A percentile compares a stretch with the other conserved stretches of the same genome.
phyloP scores from a whole-genome alignment of 768 basidiomycete species.

The Naganishia vaughanmartiniae region DNA sequence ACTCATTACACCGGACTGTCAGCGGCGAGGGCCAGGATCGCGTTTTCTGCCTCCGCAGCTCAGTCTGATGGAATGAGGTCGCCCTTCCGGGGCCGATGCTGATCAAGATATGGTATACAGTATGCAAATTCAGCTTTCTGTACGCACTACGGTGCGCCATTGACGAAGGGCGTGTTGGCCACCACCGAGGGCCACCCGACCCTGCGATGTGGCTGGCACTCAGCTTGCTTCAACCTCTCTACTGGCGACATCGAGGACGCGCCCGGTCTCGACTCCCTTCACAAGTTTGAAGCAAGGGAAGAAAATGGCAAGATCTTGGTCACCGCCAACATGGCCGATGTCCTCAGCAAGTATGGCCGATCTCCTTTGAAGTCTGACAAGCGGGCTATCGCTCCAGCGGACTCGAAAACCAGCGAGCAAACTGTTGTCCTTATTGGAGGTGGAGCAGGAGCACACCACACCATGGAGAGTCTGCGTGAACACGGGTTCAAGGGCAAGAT shows the following conservation, averaged over 20 bases:
- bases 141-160: conserved; percentile 87
- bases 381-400: conserved; percentile 15
- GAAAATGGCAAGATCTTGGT: conserved; percentile 66
- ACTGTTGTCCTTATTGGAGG: conserved; percentile 84
- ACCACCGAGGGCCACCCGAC: conserved; percentile 9
- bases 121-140: conserved; percentile 76
- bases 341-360: conserved; percentile 67
- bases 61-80: no score
- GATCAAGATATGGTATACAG: conserved; percentile 14
- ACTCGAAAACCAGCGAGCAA: conserved; percentile 57
- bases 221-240: conserved; percentile 84
- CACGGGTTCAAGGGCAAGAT: conserved; percentile 75
- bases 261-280: conserved; percentile 74
- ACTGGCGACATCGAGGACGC: conserved; percentile 69
- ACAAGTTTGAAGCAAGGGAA: conserved; percentile 70
- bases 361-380: conserved; percentile 53
- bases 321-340: conserved; percentile 65
- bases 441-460: conserved; percentile 72
- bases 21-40: no score
- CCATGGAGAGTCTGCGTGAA: conserved; percentile 76
- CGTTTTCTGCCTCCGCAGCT: no score
- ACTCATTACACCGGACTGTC: no score
- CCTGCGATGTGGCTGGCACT: conserved; percentile 70
- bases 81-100: neutral
- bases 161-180: conserved; percentile 56